Evolutionary conservation across 2,329 filamentous ascomycete species (phyloP).

Genomic region (Sarocladiaceae sp.): DNA sequence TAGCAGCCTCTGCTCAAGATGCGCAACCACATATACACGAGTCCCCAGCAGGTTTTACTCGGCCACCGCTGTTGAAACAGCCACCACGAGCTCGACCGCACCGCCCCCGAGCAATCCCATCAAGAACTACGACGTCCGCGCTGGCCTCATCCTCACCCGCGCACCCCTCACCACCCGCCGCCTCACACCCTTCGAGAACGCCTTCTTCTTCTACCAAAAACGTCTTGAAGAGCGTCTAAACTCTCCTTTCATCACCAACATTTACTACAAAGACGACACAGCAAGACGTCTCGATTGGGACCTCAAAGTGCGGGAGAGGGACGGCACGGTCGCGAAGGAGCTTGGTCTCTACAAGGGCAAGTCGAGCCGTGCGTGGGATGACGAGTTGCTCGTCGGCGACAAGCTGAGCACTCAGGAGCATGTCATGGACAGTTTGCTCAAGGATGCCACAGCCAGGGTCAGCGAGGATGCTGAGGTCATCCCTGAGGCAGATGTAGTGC

Average conservation of each 20-base stretch:
- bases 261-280: constrained; percentile 93
- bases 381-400: constrained; percentile 79
- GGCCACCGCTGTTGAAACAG: constrained; percentile 14
- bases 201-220: constrained; percentile 96
- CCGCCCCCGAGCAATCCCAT: constrained; percentile 16
- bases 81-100: constrained; percentile 15
- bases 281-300: constrained; percentile 85
- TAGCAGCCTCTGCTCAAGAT: constrained; percentile 32
- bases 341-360: constrained; percentile 78
- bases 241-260: constrained; percentile 81
- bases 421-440: constrained; percentile 64
- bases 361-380: constrained; percentile 75
- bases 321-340: constrained; percentile 72
- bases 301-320: constrained; percentile 72
- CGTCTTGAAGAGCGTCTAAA: constrained; percentile 90
- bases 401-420: constrained; percentile 58
- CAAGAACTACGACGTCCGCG: constrained; percentile 44
- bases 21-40: constrained; percentile 27
- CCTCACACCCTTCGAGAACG: constrained; percentile 82
- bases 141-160: constrained; percentile 79
- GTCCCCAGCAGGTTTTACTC: constrained; percentile 28
- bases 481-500: constrained; percentile 54
- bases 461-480: constrained; percentile 58
- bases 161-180: constrained; percentile 81
- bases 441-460: constrained; percentile 66